Base-by-base conservation (phyloP, 495 filamentous ascomycete genomes). In the Cercophora samala region DNA sequence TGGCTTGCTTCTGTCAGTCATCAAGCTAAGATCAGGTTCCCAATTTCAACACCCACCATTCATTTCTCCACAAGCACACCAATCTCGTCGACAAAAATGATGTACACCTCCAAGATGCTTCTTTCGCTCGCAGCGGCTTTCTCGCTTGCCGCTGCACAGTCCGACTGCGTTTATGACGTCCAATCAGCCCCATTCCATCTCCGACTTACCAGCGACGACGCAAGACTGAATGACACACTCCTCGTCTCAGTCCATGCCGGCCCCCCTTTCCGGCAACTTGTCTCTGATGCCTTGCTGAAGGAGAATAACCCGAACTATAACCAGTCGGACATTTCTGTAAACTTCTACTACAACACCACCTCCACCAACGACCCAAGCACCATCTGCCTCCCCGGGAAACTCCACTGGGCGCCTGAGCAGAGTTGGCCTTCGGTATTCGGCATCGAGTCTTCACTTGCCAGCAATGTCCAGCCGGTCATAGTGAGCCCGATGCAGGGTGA, bases 281-380 rank as follows among this genome's bases (percentile, higher is more conserved):
- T 56, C 22, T 23, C 53, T 56, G 53, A 56, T 11, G 53, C 1
- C 53, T 56, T 9, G 53, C 22, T 21, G n/a, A 22, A 23, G 22
- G 53, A 56, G 8, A 18, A 19, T 2, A 5, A 56, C 53, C 53
- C 53, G 22, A 18, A 13, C 5, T 0, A 56, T 1, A 23, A 21
- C 53, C n/a, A 5, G n/a, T 21, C n/a, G 1, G 22, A 19, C 22
- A 23, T 19, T 18, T 56, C 53, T 19, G 11, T 23, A 3, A 56
- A 19, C 53, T 56, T 56, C 53, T 56, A 56, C 22, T 56, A 56
- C 53, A 56, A 56, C 53, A 56, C 53, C 53, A 56, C n/a, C 53
- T 21, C n/a, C 17, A 56, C 1, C n/a, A 56, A 19, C 53, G 53
- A 56, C 37, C 37, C 37, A 11, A 23, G 22, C 53, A 5, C 2